Evolutionary conservation across 2,329 filamentous ascomycete genomes (phyloP).

Genomic region (Epicoccum sorghinum): DNA sequence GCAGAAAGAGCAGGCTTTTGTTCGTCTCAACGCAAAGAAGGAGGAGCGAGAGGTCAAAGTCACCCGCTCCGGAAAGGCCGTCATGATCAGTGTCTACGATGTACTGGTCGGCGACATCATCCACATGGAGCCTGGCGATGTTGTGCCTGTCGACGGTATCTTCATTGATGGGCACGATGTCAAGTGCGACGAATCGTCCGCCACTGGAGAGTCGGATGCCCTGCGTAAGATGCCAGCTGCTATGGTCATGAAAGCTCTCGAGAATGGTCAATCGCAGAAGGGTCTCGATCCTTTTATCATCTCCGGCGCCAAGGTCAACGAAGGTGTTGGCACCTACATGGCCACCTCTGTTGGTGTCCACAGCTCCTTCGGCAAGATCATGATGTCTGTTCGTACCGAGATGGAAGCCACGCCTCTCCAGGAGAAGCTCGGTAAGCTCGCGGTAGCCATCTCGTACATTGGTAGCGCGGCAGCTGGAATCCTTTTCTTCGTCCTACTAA

Average conservation of each 20-base stretch:
- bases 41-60: slow-evolving; percentile 45
- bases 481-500: slow-evolving; percentile 49
- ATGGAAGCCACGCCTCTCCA: slow-evolving; percentile 61
- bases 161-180: slow-evolving; percentile 69
- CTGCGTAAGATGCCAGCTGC: slow-evolving; percentile 69
- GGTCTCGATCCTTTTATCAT: slow-evolving; percentile 70
- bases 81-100: slow-evolving; percentile 63
- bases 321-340: slow-evolving; percentile 58
- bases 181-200: slow-evolving; percentile 75
- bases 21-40: slow-evolving; percentile 44
- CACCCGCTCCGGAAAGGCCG: slow-evolving; percentile 68
- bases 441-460: slow-evolving; percentile 59
- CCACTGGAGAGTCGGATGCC: slow-evolving; percentile 74
- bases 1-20: slow-evolving; percentile 46
- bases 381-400: slow-evolving; percentile 62
- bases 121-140: slow-evolving; percentile 71
- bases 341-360: slow-evolving; percentile 62
- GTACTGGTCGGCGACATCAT: slow-evolving; percentile 73
- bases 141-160: slow-evolving; percentile 72
- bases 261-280: slow-evolving; percentile 54
- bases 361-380: slow-evolving; percentile 62
- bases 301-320: slow-evolving; percentile 62
- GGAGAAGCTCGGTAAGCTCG: slow-evolving; percentile 59
- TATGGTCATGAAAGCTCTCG: slow-evolving; percentile 63
- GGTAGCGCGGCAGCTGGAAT: slow-evolving; percentile 50